phyloP scores from a whole-genome alignment of 495 filamentous ascomycete species.

The Aspergillus cavernicola region DNA sequence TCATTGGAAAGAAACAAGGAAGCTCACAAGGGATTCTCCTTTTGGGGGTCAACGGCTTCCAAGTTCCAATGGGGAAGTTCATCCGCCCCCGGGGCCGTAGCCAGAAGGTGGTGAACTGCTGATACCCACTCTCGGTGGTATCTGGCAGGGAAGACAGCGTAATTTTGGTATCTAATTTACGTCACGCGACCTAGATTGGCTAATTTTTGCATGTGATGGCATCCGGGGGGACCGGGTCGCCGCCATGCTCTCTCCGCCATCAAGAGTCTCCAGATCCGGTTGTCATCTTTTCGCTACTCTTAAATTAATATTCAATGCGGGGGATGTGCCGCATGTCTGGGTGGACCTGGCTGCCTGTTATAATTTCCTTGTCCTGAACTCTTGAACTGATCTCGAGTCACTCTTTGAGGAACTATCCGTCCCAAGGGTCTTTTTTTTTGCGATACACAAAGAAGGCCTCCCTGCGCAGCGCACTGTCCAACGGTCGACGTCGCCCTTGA shows the following conservation, averaged over 20 bases:
- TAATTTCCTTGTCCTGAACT: conserved; percentile 2
- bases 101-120: not conserved
- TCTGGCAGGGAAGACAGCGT: conserved; percentile 2
- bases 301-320: conserved; percentile 17
- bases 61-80: conserved; percentile 13
- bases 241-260: conserved; percentile 16
- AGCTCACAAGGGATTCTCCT: conserved; percentile 8
- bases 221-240: conserved; percentile 15
- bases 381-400: not conserved
- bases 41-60: conserved; percentile 1
- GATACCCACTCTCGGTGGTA: not conserved
- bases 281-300: conserved; percentile 15
- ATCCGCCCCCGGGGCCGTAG: too few species aligned
- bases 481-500: conserved; percentile 15
- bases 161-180: conserved; percentile 35
- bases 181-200: conserved; percentile 32
- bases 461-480: conserved; percentile 6
- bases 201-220: conserved; percentile 43
- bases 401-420: not conserved
- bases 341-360: conserved; percentile 8
- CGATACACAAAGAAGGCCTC: not conserved
- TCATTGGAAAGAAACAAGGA: conserved; percentile 8
- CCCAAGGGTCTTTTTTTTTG: not conserved
- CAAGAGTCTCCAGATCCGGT: conserved; percentile 17
- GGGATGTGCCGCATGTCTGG: conserved; percentile 10